Percentiles rank a stretch among this genome's conserved stretches.
phyloP scores from a whole-genome alignment of 2,329 filamentous ascomycete genomes.

The Talaromyces sp. region DNA sequence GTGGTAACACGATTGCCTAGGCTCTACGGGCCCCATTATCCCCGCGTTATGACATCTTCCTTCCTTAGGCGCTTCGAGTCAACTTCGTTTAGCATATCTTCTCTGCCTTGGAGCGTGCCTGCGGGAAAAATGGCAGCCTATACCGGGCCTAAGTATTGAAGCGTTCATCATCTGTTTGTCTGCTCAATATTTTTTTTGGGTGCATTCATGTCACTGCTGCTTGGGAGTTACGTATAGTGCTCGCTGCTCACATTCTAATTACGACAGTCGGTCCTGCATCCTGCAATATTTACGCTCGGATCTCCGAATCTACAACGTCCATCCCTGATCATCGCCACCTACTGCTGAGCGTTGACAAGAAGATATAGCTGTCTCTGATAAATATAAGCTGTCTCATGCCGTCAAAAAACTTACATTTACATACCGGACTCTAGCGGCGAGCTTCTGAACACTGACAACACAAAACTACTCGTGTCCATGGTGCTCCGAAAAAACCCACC shows the following conservation, averaged over 20 bases:
- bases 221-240: neutral
- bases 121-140: conserved; percentile 1
- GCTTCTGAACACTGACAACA: neutral
- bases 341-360: neutral
- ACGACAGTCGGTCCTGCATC: neutral
- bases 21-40: neutral
- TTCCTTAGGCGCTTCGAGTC: neutral
- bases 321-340: neutral
- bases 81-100: neutral
- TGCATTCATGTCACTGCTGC: neutral
- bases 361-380: neutral
- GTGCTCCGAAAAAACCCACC: conserved; percentile 39
- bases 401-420: neutral
- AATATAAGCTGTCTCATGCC: neutral
- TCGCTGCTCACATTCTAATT: neutral
- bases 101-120: neutral
- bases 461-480: conserved; percentile 24
- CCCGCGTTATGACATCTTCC: conserved; percentile 16
- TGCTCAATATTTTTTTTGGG: neutral
- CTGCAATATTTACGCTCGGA: neutral
- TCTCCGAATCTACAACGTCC: neutral
- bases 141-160: neutral
- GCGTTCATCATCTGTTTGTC: neutral
- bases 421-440: neutral
- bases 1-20: conserved; percentile 16